phyloP scores from a whole-genome alignment of 306 rosid species.

The Begonia peltatifolia region DNA sequence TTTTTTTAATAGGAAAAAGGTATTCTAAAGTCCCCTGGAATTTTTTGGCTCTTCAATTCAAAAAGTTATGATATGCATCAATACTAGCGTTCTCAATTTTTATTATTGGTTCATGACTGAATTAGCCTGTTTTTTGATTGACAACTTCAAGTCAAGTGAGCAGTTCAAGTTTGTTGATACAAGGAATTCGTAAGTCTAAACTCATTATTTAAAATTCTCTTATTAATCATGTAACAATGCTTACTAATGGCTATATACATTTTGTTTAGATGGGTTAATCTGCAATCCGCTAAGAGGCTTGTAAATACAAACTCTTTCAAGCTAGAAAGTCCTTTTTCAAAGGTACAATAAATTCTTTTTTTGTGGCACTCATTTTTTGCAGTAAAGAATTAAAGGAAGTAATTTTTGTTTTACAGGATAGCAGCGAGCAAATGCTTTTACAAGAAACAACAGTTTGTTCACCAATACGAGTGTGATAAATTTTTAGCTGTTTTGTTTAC shows the following conservation, averaged over 20 bases:
- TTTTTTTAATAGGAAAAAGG: no score
- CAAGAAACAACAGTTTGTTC: constrained; percentile 32
- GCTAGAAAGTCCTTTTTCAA: constrained; percentile 15
- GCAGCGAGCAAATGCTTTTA: constrained; percentile 19
- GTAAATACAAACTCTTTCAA: constrained; percentile 30
- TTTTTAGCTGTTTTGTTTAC: not conserved
- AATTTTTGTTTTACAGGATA: constrained; percentile 13
- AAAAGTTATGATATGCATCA: no score
- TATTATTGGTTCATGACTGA: constrained; percentile 3
- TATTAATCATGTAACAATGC: constrained; percentile 7
- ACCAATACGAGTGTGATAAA: constrained; percentile 27
- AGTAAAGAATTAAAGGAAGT: no score
- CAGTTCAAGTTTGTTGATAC: constrained; percentile 50
- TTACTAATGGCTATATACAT: constrained; percentile 3
- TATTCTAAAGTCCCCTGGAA: no score
- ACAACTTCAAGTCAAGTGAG: constrained; percentile 28
- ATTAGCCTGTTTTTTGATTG: constrained; percentile 12
- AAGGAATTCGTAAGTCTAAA: constrained; percentile 44
- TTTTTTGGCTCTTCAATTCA: no score
- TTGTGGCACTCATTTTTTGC: no score
- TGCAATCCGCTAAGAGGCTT: constrained; percentile 42
- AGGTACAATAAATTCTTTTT: constrained; percentile 22
- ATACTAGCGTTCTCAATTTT: not conserved
- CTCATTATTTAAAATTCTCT: constrained; percentile 6
- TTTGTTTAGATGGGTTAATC: constrained; percentile 46